Percentiles rank a stretch among this genome's conserved stretches.
These are phyloP conservation scores for Phytophthora fragariae DNA, from an alignment of 352 stramenopile genomes.

Conservation along the genomic window DNA sequence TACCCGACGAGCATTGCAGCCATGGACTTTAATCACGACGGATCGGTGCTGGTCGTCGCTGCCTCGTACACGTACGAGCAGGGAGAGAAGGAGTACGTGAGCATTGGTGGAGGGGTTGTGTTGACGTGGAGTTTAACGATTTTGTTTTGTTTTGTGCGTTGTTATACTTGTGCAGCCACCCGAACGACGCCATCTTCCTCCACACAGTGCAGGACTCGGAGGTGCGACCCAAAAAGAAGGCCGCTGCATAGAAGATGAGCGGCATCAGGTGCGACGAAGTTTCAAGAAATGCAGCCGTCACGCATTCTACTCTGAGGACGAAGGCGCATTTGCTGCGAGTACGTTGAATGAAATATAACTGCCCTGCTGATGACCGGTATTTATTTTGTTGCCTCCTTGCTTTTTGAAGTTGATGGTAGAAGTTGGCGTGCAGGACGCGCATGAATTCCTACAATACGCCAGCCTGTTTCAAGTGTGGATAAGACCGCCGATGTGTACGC, in stretches of 20 bases:
- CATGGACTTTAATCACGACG: slow-evolving; percentile 95
- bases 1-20: slow-evolving; percentile 91
- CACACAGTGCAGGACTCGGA: slow-evolving; percentile 90
- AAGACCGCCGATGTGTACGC: not conserved
- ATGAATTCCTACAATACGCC: not conserved
- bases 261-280: not conserved
- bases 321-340: slow-evolving; percentile 3
- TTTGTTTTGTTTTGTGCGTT: not conserved
- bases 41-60: slow-evolving; percentile 93
- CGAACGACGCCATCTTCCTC: slow-evolving; percentile 95
- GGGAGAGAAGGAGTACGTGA: slow-evolving; percentile 94
- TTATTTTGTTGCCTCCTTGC: slow-evolving; percentile 9
- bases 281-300: not conserved
- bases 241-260: slow-evolving; percentile 24
- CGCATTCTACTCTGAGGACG: too few relatives aligned
- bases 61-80: slow-evolving; percentile 98
- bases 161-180: slow-evolving; percentile 69
- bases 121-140: slow-evolving; percentile 8
- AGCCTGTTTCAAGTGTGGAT: not conserved
- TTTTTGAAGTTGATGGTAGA: not conserved
- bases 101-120: not conserved
- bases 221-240: slow-evolving; percentile 83
- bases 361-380: slow-evolving; percentile 11
- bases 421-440: not conserved
- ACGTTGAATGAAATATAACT: slow-evolving; percentile 33